Evolutionary conservation across 2,329 filamentous ascomycete species (phyloP).

Genomic region (Bipolaris gigantea): DNA sequence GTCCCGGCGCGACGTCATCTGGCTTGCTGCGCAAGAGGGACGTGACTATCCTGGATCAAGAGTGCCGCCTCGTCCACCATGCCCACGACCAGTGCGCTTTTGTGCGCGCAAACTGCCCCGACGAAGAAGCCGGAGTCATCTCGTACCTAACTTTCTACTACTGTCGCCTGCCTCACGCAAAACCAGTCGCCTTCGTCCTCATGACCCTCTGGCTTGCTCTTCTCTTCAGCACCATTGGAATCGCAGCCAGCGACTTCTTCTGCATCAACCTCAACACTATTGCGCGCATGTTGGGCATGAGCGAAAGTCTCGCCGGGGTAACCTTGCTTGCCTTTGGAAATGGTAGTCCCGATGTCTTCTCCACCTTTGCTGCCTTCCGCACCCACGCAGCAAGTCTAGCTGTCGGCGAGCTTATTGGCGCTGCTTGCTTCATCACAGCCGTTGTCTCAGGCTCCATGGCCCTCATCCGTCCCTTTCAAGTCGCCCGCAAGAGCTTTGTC

Average conservation of each 20-base stretch:
- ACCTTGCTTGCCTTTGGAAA: constrained; percentile 97
- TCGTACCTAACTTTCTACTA: constrained; percentile 92
- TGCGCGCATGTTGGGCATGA: constrained; percentile 83
- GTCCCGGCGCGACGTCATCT: neutral
- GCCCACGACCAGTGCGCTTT: constrained; percentile 83
- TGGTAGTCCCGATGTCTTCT: constrained; percentile 97
- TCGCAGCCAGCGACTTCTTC: constrained; percentile 97
- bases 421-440: constrained; percentile 92
- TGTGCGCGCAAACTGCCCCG: constrained; percentile 76
- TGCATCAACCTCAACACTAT: constrained; percentile 96
- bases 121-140: constrained; percentile 87
- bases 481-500: constrained; percentile 85
- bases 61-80: constrained; percentile 76
- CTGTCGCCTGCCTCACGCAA: constrained; percentile 69
- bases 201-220: constrained; percentile 82
- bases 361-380: constrained; percentile 96
- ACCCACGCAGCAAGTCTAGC: constrained; percentile 97
- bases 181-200: constrained; percentile 76
- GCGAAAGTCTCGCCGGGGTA: constrained; percentile 93
- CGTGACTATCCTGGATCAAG: constrained; percentile 38
- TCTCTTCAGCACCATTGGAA: constrained; percentile 94
- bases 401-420: constrained; percentile 91
- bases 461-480: constrained; percentile 89
- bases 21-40: constrained; percentile 22
- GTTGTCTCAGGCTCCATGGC: constrained; percentile 98